These are phyloP conservation scores for Candida sp. DNA, from an alignment of 1,139 yeast genomes.

Conservation along the genomic window DNA sequence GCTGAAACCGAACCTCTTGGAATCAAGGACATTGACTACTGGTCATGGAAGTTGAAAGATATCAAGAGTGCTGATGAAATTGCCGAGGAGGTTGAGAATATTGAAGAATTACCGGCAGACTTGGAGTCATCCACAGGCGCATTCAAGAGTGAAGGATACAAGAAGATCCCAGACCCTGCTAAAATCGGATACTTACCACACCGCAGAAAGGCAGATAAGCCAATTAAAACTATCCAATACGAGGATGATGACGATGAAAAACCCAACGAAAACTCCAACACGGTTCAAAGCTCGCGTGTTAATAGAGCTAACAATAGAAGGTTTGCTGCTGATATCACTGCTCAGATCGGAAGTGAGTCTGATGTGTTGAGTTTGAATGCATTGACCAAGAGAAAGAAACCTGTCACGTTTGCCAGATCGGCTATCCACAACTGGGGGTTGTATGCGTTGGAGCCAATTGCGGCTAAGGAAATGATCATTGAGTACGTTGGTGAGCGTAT, in stretches of 20 bases:
- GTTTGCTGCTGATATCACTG: conserved; percentile 88
- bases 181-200: conserved; percentile 85
- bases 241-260: conserved; percentile 55
- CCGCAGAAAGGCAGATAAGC: conserved; percentile 57
- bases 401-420: conserved; percentile 94
- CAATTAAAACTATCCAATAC: conserved; percentile 59
- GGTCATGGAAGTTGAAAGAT: conserved; percentile 71
- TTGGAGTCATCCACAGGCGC: conserved; percentile 60
- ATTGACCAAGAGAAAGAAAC: conserved; percentile 87
- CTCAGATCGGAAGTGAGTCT: conserved; percentile 83
- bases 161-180: conserved; percentile 71
- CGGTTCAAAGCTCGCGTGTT: conserved; percentile 72
- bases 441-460: conserved; percentile 93
- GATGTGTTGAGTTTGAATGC: conserved; percentile 79
- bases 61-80: conserved; percentile 25
- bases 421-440: conserved; percentile 99
- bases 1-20: conserved; percentile 24
- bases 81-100: conserved; percentile 31
- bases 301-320: conserved; percentile 90
- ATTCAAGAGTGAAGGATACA: conserved; percentile 77
- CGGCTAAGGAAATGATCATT: conserved; percentile 95
- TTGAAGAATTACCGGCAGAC: conserved; percentile 34
- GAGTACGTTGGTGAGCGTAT: conserved; percentile 99
- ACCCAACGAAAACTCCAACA: conserved; percentile 25
- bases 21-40: conserved; percentile 49